phyloP scores from a whole-genome alignment of 2,329 filamentous ascomycete genomes.

The Cladosporium sp. region DNA sequence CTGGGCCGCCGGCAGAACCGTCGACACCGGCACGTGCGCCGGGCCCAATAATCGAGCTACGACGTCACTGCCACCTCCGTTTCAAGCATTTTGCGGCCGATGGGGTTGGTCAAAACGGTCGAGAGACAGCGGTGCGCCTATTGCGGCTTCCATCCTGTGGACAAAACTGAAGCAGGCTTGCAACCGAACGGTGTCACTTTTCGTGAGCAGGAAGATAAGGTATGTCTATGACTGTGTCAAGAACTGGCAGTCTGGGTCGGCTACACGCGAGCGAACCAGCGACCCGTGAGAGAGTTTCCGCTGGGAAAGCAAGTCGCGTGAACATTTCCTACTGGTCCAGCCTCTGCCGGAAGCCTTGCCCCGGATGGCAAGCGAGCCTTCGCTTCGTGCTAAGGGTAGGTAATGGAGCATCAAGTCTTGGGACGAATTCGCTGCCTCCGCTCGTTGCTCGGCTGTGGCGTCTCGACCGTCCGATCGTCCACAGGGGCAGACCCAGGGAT shows the following conservation, averaged over 20 bases:
- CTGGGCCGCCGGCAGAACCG: neutral
- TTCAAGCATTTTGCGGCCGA: neutral
- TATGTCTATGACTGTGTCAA: too few relatives aligned
- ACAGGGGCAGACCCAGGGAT: constrained; percentile 6
- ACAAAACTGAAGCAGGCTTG: too few relatives aligned
- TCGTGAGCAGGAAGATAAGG: too few relatives aligned
- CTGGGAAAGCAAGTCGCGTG: constrained; percentile 6
- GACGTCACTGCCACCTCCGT: neutral
- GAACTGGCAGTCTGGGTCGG: neutral
- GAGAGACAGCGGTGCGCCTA: too few relatives aligned
- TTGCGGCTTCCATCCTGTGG: too few relatives aligned
- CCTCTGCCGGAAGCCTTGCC: neutral
- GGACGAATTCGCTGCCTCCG: constrained; percentile 1
- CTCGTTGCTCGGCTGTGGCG: constrained; percentile 1
- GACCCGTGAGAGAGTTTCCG: neutral
- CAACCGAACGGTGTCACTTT: too few relatives aligned
- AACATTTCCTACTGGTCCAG: constrained; percentile 6
- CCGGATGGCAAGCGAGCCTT: constrained; percentile 1
- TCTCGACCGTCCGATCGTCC: neutral
- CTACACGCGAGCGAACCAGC: constrained; percentile 1
- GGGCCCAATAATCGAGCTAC: neutral
- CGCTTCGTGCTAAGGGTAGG: neutral
- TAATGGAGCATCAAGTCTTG: constrained; percentile 5
- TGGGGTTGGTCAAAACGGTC: too few relatives aligned
- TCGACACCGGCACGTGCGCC: too few relatives aligned